phyloP scores from a whole-genome alignment of 2,329 filamentous ascomycete species.

The Epicoccum sorghinum region DNA sequence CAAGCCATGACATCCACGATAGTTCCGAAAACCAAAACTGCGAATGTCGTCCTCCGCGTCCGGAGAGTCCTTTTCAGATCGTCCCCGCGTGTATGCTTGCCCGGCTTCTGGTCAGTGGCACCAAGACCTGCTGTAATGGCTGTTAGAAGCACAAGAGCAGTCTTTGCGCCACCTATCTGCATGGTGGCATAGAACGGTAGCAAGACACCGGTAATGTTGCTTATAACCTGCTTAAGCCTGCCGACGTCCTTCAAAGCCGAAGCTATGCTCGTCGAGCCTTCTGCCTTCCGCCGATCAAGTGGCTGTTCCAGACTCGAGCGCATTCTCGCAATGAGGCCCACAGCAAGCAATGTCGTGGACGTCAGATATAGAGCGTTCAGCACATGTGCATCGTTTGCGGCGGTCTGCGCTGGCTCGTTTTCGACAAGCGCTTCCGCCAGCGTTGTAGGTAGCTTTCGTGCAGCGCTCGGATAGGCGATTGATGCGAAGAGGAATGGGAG shows the following conservation, averaged over 20 bases:
- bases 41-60: constrained; percentile 46
- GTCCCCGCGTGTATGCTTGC: constrained; percentile 41
- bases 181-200: constrained; percentile 64
- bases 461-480: constrained; percentile 49
- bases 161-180: constrained; percentile 60
- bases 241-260: constrained; percentile 10
- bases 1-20: constrained; percentile 42
- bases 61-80: constrained; percentile 42
- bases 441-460: constrained; percentile 25
- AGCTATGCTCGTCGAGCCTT: constrained; percentile 18
- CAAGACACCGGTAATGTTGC: constrained; percentile 50
- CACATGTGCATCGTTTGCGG: constrained; percentile 36
- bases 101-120: constrained; percentile 36
- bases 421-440: constrained; percentile 34
- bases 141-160: constrained; percentile 59
- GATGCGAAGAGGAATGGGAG: constrained; percentile 57
- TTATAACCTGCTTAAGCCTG: constrained; percentile 31
- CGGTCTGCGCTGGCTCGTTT: constrained; percentile 12
- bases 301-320: constrained; percentile 36
- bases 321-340: constrained; percentile 50
- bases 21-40: constrained; percentile 42
- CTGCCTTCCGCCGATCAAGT: constrained; percentile 45
- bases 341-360: constrained; percentile 53
- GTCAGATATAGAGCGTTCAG: constrained; percentile 55
- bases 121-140: constrained; percentile 55